phyloP scores from a whole-genome alignment of 1,284 basidiomycete genomes.

The Agroathelia rolfsii region DNA sequence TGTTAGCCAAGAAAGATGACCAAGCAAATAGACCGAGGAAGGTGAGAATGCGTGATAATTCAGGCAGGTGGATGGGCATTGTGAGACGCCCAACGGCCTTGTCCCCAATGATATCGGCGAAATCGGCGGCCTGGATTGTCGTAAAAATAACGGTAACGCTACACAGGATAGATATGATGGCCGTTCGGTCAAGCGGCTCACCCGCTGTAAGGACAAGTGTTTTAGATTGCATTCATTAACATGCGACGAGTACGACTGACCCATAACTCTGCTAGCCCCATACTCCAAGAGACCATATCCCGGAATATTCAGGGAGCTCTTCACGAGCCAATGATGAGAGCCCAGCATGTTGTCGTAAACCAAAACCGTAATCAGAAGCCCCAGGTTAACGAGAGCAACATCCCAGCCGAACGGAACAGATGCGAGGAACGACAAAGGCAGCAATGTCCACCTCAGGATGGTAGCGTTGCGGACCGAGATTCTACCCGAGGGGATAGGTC shows the following conservation, averaged over 20 bases:
- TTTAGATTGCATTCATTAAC: too few relatives aligned
- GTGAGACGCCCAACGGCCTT: conserved; percentile 15
- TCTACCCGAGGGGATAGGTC: conserved; percentile 25
- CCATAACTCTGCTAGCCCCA: conserved; percentile 22
- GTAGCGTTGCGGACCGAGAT: conserved; percentile 15
- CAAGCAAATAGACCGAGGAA: conserved; percentile 12
- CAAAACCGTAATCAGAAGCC: conserved; percentile 12
- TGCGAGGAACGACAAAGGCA: conserved; percentile 16
- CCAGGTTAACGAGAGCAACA: conserved; percentile 13
- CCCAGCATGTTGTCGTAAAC: conserved; percentile 18
- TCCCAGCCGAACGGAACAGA: conserved; percentile 15
- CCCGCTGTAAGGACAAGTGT: conserved; percentile 11
- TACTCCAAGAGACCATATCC: conserved; percentile 24
- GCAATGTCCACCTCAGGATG: conserved; percentile 20
- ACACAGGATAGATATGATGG: conserved; percentile 15
- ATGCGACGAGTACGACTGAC: conserved; percentile 12
- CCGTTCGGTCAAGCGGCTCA: conserved; percentile 11
- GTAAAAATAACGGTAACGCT: conserved; percentile 19
- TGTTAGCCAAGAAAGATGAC: conserved; percentile 11
- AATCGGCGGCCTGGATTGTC: conserved; percentile 20
- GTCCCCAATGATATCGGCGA: conserved; percentile 18
- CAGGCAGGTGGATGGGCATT: conserved; percentile 16
- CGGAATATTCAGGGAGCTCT: conserved; percentile 19
- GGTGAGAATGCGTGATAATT: conserved; percentile 12
- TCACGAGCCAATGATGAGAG: conserved; percentile 16